Evolutionary conservation across 129 eudicot genomes (phyloP), one percentile per base, ranked within the genome.

Genomic region (Tagetes erecta): DNA sequence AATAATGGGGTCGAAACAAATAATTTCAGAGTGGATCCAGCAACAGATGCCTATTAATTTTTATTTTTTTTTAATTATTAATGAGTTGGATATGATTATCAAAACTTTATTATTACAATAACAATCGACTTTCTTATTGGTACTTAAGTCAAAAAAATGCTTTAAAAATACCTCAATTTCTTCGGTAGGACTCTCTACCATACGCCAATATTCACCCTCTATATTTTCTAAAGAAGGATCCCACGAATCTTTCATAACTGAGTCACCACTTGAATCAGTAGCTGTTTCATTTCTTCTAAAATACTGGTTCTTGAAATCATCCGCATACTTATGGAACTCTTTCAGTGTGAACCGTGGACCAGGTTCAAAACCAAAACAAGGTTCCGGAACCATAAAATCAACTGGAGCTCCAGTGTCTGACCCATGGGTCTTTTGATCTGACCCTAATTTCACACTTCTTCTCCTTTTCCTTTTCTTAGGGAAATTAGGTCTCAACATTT

Each of bases 201-300:
- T 86, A 59, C 99, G 87, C 99, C 99, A 94, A 80, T 90, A 94
- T 87, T 94, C 99, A 73, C 99, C 99, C 87, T 94, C 99, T 66
- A 94, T 94, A 38, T 74, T 71, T 81, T 88, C 88, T 62, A 88
- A 66, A 45, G 99, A 81, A 33, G 96, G 99, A 59, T 87, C 92
- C 85, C 85, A 69, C 56, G 70, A 83, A 78, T 85, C 86, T 49
- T 68, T 80, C n/a, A 8, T 55, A 45, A 46, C 4, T 37, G 77
- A 2, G 52, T 79, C 71, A 59, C 42, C 81, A 45, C 76, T 81
- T 45, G 66, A 34, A 44, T 83, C 79, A 10, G 80, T 40, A 73
- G 42, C 34, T 70, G 65, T 65, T 44, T 71, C 79, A 4, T 76
- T 74, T 41, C 72, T 80, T 68, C 93, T 80, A 75, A 90, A 90